Conservation (phyloP, 2,329 filamentous ascomycete genomes). For the Fusarium piperis region DNA sequence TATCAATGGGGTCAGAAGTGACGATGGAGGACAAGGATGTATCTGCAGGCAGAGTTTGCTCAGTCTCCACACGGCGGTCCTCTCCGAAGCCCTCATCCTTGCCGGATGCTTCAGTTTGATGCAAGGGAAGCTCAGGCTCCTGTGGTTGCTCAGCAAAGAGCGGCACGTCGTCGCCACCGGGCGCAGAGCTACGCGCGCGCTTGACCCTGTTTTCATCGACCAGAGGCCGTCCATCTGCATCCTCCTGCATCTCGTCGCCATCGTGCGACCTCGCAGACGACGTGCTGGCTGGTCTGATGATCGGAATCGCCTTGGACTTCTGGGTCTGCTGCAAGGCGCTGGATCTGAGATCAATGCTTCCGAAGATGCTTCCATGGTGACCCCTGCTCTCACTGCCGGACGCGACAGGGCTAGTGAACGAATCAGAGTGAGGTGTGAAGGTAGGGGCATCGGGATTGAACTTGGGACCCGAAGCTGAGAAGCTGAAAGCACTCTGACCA, state of each 20-base stretch:
- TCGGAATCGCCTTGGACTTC: constrained; percentile 85
- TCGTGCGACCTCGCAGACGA: constrained; percentile 49
- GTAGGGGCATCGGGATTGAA: constrained; percentile 81
- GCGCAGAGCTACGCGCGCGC: constrained; percentile 72
- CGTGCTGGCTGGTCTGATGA: constrained; percentile 72
- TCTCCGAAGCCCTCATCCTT: constrained; percentile 42
- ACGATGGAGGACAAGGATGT: constrained; percentile 65
- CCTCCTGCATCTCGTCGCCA: constrained; percentile 37
- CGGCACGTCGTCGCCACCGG: constrained; percentile 77
- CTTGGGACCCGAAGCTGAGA: constrained; percentile 71
- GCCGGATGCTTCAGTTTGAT: constrained; percentile 33
- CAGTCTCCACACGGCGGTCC: constrained; percentile 51
- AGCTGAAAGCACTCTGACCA: constrained; percentile 70
- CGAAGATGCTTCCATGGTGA: constrained; percentile 69
- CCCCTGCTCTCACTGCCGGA: constrained; percentile 57
- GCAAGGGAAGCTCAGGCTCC: constrained; percentile 15
- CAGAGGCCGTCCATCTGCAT: constrained; percentile 64
- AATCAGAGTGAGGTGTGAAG: constrained; percentile 72
- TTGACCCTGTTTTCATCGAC: constrained; percentile 77
- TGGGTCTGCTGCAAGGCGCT: constrained; percentile 71
- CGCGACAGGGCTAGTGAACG: constrained; percentile 56
- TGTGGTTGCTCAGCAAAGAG: constrained; percentile 72
- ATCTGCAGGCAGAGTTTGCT: constrained; percentile 55
- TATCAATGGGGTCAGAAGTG: constrained; percentile 63
- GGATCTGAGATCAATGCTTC: constrained; percentile 71